Evolutionary conservation across 768 basidiomycete genomes (phyloP).

Genomic region (Cubamyces sp.): DNA sequence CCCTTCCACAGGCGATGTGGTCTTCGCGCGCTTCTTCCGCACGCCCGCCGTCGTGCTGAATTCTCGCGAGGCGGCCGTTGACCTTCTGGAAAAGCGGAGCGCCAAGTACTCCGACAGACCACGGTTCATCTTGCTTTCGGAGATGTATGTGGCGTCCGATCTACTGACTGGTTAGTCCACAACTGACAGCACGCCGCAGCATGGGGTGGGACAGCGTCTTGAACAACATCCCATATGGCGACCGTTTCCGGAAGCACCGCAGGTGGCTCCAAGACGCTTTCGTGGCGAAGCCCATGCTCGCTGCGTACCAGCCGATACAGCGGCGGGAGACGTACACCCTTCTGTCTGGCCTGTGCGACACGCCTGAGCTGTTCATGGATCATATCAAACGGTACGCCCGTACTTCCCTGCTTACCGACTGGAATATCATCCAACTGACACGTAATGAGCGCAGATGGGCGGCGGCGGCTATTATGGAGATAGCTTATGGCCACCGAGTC

Average conservation of each 20-base stretch:
- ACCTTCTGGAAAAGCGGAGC: constrained; percentile 35
- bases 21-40: constrained; percentile 26
- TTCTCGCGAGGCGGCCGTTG: constrained; percentile 29
- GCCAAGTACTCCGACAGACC: constrained; percentile 35
- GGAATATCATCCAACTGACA: neutral
- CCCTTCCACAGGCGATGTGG: constrained; percentile 23
- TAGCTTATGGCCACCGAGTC: constrained; percentile 38
- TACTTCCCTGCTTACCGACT: neutral
- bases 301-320: constrained; percentile 22
- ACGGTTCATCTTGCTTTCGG: constrained; percentile 23
- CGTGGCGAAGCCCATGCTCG: constrained; percentile 1
- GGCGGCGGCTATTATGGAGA: constrained; percentile 33
- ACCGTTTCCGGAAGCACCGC: constrained; percentile 26
- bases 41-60: constrained; percentile 34
- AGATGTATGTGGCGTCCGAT: constrained; percentile 20
- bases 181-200: constrained; percentile 4
- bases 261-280: constrained; percentile 27
- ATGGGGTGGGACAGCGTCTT: constrained; percentile 25
- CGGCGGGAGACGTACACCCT: constrained; percentile 20
- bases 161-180: neutral
- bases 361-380: constrained; percentile 17
- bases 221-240: constrained; percentile 15
- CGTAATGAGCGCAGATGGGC: constrained; percentile 25
- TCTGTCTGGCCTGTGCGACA: constrained; percentile 16
- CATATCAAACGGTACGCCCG: constrained; percentile 4